These are phyloP conservation scores for Aspergillus floridensis DNA, from an alignment of 2,329 filamentous ascomycete species.

Conservation along the genomic window DNA sequence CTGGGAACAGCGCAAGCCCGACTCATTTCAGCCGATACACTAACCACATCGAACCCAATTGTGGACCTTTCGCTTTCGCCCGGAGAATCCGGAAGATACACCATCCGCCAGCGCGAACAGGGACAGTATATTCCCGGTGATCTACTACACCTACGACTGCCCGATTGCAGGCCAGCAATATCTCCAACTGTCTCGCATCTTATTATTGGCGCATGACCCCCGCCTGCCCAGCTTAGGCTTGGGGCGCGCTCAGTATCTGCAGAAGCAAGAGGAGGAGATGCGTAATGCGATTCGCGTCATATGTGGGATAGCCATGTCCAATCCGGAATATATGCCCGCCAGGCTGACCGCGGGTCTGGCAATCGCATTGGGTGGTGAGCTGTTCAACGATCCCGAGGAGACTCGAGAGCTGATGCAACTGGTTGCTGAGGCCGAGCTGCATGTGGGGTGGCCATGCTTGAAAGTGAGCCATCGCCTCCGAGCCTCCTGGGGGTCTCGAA, in stretches of 20 bases:
- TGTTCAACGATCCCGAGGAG: conserved; percentile 2
- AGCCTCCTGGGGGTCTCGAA: neutral
- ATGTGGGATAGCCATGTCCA: conserved; percentile 4
- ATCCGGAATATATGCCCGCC: neutral
- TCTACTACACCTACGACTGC: conserved; percentile 4
- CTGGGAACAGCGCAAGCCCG: neutral
- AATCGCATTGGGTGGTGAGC: conserved; percentile 4
- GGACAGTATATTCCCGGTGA: neutral
- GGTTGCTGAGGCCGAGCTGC: neutral
- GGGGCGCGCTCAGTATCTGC: neutral
- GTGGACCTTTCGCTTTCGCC: too few species aligned
- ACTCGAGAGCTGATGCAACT: neutral
- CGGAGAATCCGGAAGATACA: neutral
- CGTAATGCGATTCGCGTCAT: neutral
- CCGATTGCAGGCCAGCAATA: conserved; percentile 3
- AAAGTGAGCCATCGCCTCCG: neutral
- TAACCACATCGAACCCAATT: neutral
- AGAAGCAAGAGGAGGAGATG: neutral
- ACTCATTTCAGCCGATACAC: conserved; percentile 2
- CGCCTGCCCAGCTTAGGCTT: neutral
- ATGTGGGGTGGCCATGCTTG: conserved; percentile 7
- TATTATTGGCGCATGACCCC: conserved; percentile 1
- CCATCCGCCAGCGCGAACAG: neutral
- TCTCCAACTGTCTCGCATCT: conserved; percentile 3
- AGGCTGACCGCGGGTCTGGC: neutral